Evolutionary conservation across 2,329 filamentous ascomycete genomes (phyloP), one percentile per base, ranked within the genome.

Genomic region (Beauveria scarabaeidicola): DNA sequence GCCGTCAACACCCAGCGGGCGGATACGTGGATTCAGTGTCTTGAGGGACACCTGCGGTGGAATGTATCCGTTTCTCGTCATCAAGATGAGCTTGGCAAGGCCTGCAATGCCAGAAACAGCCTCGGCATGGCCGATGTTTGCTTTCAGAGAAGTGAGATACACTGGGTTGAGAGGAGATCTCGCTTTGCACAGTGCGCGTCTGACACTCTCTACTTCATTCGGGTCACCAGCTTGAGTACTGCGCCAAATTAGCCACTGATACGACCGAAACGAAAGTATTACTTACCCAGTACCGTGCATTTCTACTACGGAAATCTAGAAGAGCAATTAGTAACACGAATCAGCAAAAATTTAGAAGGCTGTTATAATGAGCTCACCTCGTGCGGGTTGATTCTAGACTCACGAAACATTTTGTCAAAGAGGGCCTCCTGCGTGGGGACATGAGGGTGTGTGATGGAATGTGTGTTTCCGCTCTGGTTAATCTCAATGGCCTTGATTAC

Each of bases 111-210:
- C 69, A 7, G 69, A 69, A 25, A 66, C 64, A 13, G 66, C 64
- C 52, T 68, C 67, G 1, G 61, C 61, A 43, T 66, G 68, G 15
- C 67, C 67, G 29, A 69, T 64, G 29, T 66, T 66, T 6, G 59
- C 64, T 52, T 69, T 70, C 27, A 68, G 53, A 3, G 68, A 66
- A 10, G 62, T 60, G 1, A 69, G 63, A 52, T 75, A 67, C 6
- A 80, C 66, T 0, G 73, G 68, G 29, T 73, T 66, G 76, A 76
- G 0, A 82, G 80, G 25, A 77, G 72, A 59, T 80, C 76, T 87
- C 92, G 91, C 71, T 94, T 90, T 7, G 85, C 88, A 10, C 84
- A 86, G 68, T 27, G 44, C 44, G 5, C 44, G 44, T 15, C 78
- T 76, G 52, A 88, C 83, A 0, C 81, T 84, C 2, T 78, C 77